Conservation (phyloP, 139 green algal species). For the Chlamydomonas sp. region DNA sequence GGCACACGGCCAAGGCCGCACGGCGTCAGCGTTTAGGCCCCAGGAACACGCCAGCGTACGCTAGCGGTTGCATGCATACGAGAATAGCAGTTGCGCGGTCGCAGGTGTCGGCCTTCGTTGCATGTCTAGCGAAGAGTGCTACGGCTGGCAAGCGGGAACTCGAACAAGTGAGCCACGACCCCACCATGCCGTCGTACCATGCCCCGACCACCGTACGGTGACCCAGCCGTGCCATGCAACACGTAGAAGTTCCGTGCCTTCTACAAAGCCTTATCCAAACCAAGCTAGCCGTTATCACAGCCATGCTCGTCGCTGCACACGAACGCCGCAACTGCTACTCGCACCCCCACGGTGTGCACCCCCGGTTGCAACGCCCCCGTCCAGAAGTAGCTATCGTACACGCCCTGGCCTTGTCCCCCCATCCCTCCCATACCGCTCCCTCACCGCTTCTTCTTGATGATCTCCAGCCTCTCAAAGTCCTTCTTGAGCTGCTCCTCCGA, state of each 20-base stretch:
- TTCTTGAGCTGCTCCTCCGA: constrained; percentile 69
- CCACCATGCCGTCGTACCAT: too few species aligned
- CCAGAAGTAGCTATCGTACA: background rate
- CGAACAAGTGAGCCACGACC: too few species aligned
- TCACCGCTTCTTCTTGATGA: constrained; percentile 79
- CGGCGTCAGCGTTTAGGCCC: background rate
- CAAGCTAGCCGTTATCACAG: too few species aligned
- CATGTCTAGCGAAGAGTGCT: too few species aligned
- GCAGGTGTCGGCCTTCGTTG: background rate
- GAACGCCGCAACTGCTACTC: too few species aligned
- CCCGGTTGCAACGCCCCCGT: background rate
- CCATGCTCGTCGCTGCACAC: too few species aligned
- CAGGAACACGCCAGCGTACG: background rate
- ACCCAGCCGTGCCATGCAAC: too few species aligned
- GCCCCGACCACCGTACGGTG: too few species aligned
- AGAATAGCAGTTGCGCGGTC: background rate
- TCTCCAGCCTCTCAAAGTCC: constrained; percentile 80
- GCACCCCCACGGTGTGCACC: too few species aligned
- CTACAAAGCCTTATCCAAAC: too few species aligned
- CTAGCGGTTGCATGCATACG: background rate
- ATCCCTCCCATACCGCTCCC: background rate
- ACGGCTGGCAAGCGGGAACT: too few species aligned
- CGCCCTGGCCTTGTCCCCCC: background rate
- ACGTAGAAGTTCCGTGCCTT: too few species aligned
- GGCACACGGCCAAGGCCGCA: background rate